Percentiles rank a stretch among this genome's conserved stretches.
These are phyloP conservation scores for Bromus sterilis DNA, from an alignment of 176 grass and related monocot genomes.

Conservation along the genomic window DNA sequence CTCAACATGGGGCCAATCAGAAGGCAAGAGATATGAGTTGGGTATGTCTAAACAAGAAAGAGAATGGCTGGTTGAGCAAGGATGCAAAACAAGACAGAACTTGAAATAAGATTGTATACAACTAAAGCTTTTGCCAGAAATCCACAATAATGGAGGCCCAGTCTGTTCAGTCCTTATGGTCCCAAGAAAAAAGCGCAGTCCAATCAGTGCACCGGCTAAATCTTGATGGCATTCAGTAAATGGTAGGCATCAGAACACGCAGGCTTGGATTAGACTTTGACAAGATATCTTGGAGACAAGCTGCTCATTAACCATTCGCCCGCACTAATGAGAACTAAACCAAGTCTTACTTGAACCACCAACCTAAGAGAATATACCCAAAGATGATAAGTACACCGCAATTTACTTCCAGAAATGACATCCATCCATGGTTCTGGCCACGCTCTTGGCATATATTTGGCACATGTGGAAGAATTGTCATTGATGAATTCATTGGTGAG, in stretches of 20 bases:
- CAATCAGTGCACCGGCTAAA: constrained; percentile 34
- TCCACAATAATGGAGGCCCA: constrained; percentile 56
- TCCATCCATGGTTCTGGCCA: background rate
- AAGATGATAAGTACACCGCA: constrained; percentile 13
- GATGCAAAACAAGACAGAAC: constrained; percentile 21
- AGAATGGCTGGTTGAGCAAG: constrained; percentile 19
- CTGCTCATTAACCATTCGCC: constrained; percentile 10
- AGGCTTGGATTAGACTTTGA: constrained; percentile 19
- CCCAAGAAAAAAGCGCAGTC: constrained; percentile 20
- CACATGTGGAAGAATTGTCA: constrained; percentile 20
- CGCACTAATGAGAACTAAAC: background rate
- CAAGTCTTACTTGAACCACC: constrained; percentile 19
- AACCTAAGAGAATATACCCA: constrained; percentile 27
- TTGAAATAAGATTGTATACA: constrained; percentile 39
- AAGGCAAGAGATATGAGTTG: constrained; percentile 18
- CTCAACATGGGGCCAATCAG: constrained; percentile 12
- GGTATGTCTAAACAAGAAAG: constrained; percentile 10
- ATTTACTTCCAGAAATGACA: constrained; percentile 7
- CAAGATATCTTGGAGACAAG: background rate
- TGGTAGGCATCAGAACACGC: constrained; percentile 27
- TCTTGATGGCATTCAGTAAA: constrained; percentile 23
- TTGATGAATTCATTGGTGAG: background rate
- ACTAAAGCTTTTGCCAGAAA: constrained; percentile 27
- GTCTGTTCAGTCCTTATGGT: constrained; percentile 38
- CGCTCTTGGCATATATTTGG: too few relatives aligned